Evolutionary conservation across 495 filamentous ascomycete species (phyloP), one percentile per base, ranked within the genome.

Genomic region (Aspergillus saccharolyticus): DNA sequence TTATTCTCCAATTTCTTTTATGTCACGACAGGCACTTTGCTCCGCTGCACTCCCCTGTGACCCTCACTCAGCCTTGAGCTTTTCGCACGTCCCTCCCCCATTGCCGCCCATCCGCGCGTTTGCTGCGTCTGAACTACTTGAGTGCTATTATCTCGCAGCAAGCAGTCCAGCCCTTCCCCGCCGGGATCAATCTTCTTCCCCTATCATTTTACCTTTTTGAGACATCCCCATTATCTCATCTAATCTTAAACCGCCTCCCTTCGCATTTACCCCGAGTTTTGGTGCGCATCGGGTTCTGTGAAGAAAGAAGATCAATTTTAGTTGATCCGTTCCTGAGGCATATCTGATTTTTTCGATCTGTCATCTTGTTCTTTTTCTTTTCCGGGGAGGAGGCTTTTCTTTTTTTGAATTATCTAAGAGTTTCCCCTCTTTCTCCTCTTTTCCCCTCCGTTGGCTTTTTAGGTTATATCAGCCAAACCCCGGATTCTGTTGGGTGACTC

Each of bases 101-200:
- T 60, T 68, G 63, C 70, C 71, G 70, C 69, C 52, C 66, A 76
- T 72, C 74, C 74, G 74, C 76, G 76, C 76, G 76, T 71, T 63
- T 77, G 62, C 48, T 69, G 74, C 73, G 74, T 65, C 59, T 76
- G 63, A 58, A 54, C 42, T 45, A 57, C 51, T 48, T 64, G 58
- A 75, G 61, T 56, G 52, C 30, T 42, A 57, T 52, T 48, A 46
- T 14, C 33, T 39, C 33, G 33, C 33, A 39, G 33, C 33, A 39
- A 28, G 33, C 33, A 8, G 33, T 12, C 33, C 12, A 28, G 25
- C 48, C 48, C 42, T 58, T 57, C 61, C 62, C 61, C 56, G 56
- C 58, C 53, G 59, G 63, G 48, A 30, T 53, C 58, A 59, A 57
- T 57, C 57, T 50, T 49, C 25, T 28, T 28, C 25, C n/a, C 33